Evolutionary conservation across 768 basidiomycete genomes (phyloP).

Genomic region (Hydnomerulius pinastri): DNA sequence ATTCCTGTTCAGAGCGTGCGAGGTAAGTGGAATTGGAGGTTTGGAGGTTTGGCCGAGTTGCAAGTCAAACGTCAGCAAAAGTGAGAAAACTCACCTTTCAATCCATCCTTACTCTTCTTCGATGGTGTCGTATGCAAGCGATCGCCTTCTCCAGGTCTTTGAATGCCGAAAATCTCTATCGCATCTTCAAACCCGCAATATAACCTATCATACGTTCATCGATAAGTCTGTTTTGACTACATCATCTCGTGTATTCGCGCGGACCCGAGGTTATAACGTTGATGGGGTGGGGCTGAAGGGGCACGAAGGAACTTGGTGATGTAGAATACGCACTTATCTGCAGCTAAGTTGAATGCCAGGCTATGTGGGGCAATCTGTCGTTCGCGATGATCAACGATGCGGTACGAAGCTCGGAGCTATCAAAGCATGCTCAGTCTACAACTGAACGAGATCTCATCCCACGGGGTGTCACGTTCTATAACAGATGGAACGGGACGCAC

Average conservation of each 20-base stretch:
- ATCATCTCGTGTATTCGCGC: not conserved
- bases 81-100: constrained; percentile 65
- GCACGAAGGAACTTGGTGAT: not conserved
- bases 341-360: constrained; percentile 72
- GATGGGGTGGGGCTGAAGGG: too few species aligned
- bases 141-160: constrained; percentile 69
- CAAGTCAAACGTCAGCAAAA: too few species aligned
- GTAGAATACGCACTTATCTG: constrained; percentile 67
- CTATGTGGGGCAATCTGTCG: constrained; percentile 85
- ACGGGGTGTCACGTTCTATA: not conserved
- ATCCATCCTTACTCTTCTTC: constrained; percentile 78
- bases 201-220: constrained; percentile 39
- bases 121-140: constrained; percentile 71
- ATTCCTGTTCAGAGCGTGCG: too few species aligned
- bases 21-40: too few species aligned
- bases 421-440: too few species aligned
- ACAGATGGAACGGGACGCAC: constrained; percentile 44
- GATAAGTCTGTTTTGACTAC: not conserved
- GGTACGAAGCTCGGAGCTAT: constrained; percentile 89
- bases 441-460: not conserved
- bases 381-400: constrained; percentile 92
- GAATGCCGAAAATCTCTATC: constrained; percentile 83
- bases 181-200: constrained; percentile 89
- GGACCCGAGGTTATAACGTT: too few species aligned
- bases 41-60: too few species aligned